Percentiles rank a stretch among this genome's conserved stretches.
These are phyloP conservation scores for Colletotrichum abscissum DNA, from an alignment of 2,329 filamentous ascomycete genomes.

Conservation along the genomic window DNA sequence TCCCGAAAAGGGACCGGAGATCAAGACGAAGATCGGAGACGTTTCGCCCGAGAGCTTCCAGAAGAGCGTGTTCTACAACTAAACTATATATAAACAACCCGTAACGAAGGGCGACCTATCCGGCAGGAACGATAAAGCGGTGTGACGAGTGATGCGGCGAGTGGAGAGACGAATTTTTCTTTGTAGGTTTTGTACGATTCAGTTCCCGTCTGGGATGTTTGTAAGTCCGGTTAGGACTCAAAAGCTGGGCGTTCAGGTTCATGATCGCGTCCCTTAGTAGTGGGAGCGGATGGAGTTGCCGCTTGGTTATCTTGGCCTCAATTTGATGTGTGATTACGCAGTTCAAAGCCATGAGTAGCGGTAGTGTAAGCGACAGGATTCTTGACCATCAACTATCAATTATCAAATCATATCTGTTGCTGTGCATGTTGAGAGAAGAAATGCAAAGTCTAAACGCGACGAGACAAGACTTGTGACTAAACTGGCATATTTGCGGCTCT, in stretches of 20 bases:
- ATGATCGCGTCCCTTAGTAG: background rate
- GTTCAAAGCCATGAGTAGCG: slow-evolving; percentile 17
- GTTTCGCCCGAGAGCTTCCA: slow-evolving; percentile 67
- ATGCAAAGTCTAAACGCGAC: background rate
- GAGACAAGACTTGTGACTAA: background rate
- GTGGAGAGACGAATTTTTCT: slow-evolving; percentile 8
- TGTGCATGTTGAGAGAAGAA: background rate
- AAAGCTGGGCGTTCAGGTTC: slow-evolving; percentile 38
- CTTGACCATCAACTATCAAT: background rate
- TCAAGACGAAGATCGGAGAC: slow-evolving; percentile 62
- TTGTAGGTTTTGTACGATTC: slow-evolving; percentile 31
- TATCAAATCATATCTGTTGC: background rate
- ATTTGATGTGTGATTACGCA: slow-evolving; percentile 29
- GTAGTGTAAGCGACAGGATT: background rate
- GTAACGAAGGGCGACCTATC: background rate
- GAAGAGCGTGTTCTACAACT: slow-evolving; percentile 69
- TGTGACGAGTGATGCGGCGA: background rate
- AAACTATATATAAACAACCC: slow-evolving; percentile 31
- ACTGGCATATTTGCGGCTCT: background rate
- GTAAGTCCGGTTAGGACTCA: slow-evolving; percentile 9
- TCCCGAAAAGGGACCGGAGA: slow-evolving; percentile 36
- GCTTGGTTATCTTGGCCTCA: slow-evolving; percentile 28
- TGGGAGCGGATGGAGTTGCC: slow-evolving; percentile 9
- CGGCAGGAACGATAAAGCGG: background rate
- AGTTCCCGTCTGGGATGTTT: background rate